Evolutionary conservation across 75 land plant genomes (phyloP), one percentile per base, ranked within the genome.

Genomic region (Selaginella tamariscina): DNA sequence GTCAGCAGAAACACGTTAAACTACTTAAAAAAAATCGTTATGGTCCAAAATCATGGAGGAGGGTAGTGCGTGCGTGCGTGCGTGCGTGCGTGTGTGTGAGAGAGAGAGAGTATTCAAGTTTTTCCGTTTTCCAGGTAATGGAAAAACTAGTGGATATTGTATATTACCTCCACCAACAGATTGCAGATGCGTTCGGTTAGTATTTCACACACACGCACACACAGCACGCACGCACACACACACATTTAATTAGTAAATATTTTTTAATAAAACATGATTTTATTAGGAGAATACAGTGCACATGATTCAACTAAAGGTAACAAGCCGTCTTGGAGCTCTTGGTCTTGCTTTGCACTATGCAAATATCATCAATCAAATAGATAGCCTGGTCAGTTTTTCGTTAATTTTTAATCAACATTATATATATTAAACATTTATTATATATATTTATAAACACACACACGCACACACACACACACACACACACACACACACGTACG

Each of bases 341-440:
- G 97, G 97, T 55, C 90, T 92, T 70, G 84, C 97, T 31, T 73
- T 92, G 30, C 97, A 92, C 70, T 92, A 89, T 83, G 97, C 97
- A 31, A 92, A 89, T 65, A 69, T 89, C 24, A 83, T 92, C 79
- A 86, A 72, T 74, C 97, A 92, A 64, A 92, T 92, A 63, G 86
- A 89, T 72, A 84, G 69, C 56, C 82, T 92, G 80, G 97, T 92
- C 70, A 77, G 90, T 75, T 15, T 39, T 39, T 5, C 49, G 15
- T 5, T 5, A 5, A 5, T 39, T 39, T 30, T 11, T 24, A 65
- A 65, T 65, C 30, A 20, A 2, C 31, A 32, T 64, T 64, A 29
- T 27, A 24, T 64, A n/a, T n/a, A n/a, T n/a, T n/a, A n/a, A n/a
- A n/a, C n/a, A n/a, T n/a, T n/a, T n/a, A n/a, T n/a, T n/a, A n/a